Conservation (phyloP, 2,329 filamentous ascomycete genomes). For the Fusarium sp. region DNA sequence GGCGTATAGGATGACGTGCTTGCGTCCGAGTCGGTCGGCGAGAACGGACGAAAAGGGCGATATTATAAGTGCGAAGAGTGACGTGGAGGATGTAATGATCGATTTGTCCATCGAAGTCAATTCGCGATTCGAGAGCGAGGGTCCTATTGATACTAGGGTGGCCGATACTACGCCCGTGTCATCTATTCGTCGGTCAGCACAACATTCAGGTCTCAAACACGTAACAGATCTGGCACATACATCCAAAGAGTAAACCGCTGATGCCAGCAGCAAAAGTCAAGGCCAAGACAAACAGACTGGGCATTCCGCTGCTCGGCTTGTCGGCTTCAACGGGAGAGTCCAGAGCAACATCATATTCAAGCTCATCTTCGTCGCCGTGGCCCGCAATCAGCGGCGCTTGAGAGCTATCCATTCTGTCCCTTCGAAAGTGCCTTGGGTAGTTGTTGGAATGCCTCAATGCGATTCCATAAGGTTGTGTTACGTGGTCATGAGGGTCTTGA, state of each 20-base stretch:
- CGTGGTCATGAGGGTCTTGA: conserved; percentile 27
- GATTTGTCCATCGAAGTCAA: conserved; percentile 76
- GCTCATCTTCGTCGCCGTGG: conserved; percentile 51
- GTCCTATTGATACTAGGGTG: conserved; percentile 73
- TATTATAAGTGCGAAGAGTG: conserved; percentile 73
- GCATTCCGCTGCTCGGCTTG: conserved; percentile 51
- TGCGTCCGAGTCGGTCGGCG: conserved; percentile 72
- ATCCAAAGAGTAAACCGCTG: conserved; percentile 76
- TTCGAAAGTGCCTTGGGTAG: conserved; percentile 1
- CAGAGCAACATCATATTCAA: conserved; percentile 50
- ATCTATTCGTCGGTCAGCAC: conserved; percentile 57
- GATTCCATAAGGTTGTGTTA: conserved; percentile 32
- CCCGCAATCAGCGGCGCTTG: conserved; percentile 57
- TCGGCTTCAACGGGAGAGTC: conserved; percentile 43
- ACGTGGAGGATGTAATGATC: conserved; percentile 77
- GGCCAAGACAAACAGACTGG: conserved; percentile 69
- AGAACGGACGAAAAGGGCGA: conserved; percentile 75
- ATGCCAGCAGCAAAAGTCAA: conserved; percentile 75
- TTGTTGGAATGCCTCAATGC: conserved; percentile 12
- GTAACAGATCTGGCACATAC: conserved; percentile 57
- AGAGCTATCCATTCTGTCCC: conserved; percentile 53
- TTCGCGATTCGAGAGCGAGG: conserved; percentile 67
- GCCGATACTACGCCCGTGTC: conserved; percentile 78
- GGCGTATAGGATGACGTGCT: conserved; percentile 72
- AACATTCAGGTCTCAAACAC: too few species aligned